A percentile compares a stretch with the other conserved stretches of the same genome.
Evolutionary conservation across 108 stramenopile species (phyloP).

Genomic region (Fragilaria crotonensis): DNA sequence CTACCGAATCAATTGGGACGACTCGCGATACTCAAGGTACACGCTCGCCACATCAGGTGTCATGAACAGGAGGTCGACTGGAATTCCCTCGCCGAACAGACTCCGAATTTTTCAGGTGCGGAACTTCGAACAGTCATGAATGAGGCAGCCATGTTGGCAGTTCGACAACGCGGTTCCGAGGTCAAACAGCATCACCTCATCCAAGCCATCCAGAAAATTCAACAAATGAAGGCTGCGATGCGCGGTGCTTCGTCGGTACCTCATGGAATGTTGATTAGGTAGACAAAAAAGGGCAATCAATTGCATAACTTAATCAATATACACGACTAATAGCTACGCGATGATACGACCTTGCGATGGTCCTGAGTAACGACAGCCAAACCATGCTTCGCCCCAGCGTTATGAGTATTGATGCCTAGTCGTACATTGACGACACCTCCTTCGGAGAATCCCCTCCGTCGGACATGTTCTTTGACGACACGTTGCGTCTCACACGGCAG

Average conservation of each 20-base stretch:
- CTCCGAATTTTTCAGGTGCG: conserved; percentile 63
- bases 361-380: too few relatives aligned
- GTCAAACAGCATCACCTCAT: conserved; percentile 55
- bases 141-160: conserved; percentile 73
- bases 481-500: not conserved
- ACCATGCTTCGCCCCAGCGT: too few relatives aligned
- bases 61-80: conserved; percentile 40
- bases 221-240: conserved; percentile 12
- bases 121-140: conserved; percentile 72
- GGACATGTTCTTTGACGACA: not conserved
- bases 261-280: too few relatives aligned
- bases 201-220: conserved; percentile 33
- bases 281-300: too few relatives aligned
- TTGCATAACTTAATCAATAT: too few relatives aligned
- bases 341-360: too few relatives aligned
- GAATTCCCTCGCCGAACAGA: conserved; percentile 25
- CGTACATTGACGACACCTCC: not conserved
- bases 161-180: conserved; percentile 28
- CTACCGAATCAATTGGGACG: conserved; percentile 83
- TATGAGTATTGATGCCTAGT: too few relatives aligned
- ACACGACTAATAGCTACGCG: too few relatives aligned
- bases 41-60: conserved; percentile 52
- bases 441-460: not conserved
- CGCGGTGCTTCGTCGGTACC: not conserved
- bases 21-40: conserved; percentile 77